Conservation (phyloP, 2,329 filamentous ascomycete genomes). For the Ophiosphaerella korrae region DNA sequence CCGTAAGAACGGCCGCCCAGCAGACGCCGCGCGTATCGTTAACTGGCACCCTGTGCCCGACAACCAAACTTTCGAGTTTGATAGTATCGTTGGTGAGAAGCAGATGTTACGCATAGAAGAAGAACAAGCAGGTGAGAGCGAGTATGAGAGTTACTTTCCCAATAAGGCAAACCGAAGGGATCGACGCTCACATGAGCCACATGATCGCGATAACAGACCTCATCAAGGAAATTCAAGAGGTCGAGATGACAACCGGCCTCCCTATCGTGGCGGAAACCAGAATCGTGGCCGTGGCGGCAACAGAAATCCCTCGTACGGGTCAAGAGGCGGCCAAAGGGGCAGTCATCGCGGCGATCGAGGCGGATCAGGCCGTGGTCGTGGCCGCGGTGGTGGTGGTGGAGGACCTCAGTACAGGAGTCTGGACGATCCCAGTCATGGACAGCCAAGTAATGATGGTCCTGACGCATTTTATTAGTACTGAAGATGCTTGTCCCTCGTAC, state of each 20-base stretch:
- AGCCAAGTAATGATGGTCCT: conserved; percentile 38
- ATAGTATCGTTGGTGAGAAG: conserved; percentile 86
- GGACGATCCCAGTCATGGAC: conserved; percentile 48
- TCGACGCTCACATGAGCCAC: conserved; percentile 36
- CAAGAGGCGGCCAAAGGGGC: conserved; percentile 46
- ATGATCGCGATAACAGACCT: conserved; percentile 52
- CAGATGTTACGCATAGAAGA: conserved; percentile 79
- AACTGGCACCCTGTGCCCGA: conserved; percentile 79
- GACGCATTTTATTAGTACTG: conserved; percentile 38
- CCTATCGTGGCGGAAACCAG: conserved; percentile 42
- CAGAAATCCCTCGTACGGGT: conserved; percentile 37
- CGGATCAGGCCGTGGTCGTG: conserved; percentile 38
- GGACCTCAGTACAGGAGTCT: conserved; percentile 50
- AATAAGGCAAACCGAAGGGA: conserved; percentile 59
- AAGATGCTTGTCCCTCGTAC: too few relatives aligned
- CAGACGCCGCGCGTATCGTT: conserved; percentile 80
- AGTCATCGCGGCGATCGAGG: conserved; percentile 50
- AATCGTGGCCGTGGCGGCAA: conserved; percentile 37
- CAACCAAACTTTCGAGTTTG: conserved; percentile 75
- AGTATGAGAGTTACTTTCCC: conserved; percentile 66
- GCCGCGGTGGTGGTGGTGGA: conserved; percentile 39
- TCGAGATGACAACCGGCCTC: conserved; percentile 30
- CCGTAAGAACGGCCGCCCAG: conserved; percentile 73
- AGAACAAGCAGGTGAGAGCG: conserved; percentile 65
- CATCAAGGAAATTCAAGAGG: conserved; percentile 27